Percentiles rank a stretch among this genome's conserved stretches.
Evolutionary conservation across 257 asterid species (phyloP).

Genomic region (Orobanche coerulescens): DNA sequence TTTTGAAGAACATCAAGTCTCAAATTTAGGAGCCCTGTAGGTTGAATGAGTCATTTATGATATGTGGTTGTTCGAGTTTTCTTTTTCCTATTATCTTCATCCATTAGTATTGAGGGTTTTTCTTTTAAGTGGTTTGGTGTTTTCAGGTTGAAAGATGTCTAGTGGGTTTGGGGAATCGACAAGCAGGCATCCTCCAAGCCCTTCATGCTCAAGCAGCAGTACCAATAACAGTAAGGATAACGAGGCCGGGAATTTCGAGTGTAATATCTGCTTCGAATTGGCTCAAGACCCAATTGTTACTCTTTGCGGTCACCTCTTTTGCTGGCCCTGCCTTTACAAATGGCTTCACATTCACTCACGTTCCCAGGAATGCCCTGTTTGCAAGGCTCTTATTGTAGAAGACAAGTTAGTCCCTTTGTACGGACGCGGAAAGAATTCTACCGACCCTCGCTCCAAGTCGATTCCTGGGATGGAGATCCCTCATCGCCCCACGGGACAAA

Average conservation of each 20-base stretch:
- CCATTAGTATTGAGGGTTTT: neutral
- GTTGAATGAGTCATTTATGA: no score
- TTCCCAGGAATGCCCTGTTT: slow-evolving; percentile 37
- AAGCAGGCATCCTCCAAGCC: slow-evolving; percentile 26
- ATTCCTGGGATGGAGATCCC: slow-evolving; percentile 50
- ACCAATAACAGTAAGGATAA: slow-evolving; percentile 19
- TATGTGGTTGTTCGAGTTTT: neutral
- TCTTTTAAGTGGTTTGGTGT: neutral
- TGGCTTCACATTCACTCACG: slow-evolving; percentile 40
- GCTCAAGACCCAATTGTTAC: slow-evolving; percentile 44
- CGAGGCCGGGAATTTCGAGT: slow-evolving; percentile 35
- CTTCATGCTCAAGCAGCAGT: slow-evolving; percentile 26
- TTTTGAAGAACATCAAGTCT: no score
- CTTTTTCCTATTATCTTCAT: neutral
- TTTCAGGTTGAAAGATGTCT: slow-evolving; percentile 22
- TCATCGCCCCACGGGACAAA: slow-evolving; percentile 46
- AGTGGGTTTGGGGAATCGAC: slow-evolving; percentile 32
- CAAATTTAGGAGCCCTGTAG: no score
- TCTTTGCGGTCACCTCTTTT: slow-evolving; percentile 35
- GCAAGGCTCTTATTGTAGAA: slow-evolving; percentile 38
- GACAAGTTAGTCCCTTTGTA: slow-evolving; percentile 32
- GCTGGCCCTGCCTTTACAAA: slow-evolving; percentile 43
- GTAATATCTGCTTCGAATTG: slow-evolving; percentile 38
- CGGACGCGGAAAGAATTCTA: slow-evolving; percentile 35
- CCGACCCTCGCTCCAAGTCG: slow-evolving; percentile 32